Evolutionary conservation across 257 asterid genomes (phyloP).

Genomic region (Paulownia fortunei): DNA sequence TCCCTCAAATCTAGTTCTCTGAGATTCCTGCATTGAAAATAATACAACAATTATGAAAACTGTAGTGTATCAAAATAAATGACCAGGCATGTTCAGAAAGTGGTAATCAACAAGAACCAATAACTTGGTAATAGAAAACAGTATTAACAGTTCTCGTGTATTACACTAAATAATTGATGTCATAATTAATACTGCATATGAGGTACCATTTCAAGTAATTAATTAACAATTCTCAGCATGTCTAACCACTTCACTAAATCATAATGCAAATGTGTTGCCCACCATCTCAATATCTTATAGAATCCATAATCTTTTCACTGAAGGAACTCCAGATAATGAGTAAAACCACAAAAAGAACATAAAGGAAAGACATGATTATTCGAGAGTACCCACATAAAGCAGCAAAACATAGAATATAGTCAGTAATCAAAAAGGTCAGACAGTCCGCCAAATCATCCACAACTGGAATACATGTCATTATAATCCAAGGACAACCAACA

Average conservation of each 20-base stretch:
- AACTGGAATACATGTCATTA: conserved; percentile 15
- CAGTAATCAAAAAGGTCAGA: conserved; percentile 13
- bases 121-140: neutral
- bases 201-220: neutral
- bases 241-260: neutral
- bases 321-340: conserved; percentile 10
- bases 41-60: conserved; percentile 6
- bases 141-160: neutral
- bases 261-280: neutral
- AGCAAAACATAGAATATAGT: conserved; percentile 23
- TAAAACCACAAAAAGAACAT: neutral
- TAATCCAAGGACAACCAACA: conserved; percentile 24
- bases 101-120: neutral
- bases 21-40: conserved; percentile 52
- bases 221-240: neutral
- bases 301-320: neutral
- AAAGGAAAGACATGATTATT: neutral
- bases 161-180: neutral
- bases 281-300: neutral
- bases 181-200: neutral
- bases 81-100: neutral
- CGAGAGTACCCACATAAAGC: conserved; percentile 22
- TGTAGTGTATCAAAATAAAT: neutral
- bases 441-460: conserved; percentile 23
- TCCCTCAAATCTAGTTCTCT: conserved; percentile 71